Base-by-base conservation (phyloP, 164 flowering plant genomes). In the Vitis rupestris region DNA sequence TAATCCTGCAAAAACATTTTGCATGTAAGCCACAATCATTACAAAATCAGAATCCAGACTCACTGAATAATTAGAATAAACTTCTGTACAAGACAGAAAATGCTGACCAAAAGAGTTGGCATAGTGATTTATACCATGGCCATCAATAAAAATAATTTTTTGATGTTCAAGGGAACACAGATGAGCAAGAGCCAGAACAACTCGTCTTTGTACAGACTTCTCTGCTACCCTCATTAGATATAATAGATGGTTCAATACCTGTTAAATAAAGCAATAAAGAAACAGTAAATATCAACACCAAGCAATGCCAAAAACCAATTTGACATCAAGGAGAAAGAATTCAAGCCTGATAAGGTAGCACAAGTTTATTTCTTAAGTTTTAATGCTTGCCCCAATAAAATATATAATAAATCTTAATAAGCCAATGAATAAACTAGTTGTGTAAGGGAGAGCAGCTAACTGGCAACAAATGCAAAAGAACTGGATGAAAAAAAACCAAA, bases 121-220 rank as follows among this genome's bases (percentile, higher is more conserved):
- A 27, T 19, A 31, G 19, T 14, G 48, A 7, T 13, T n/a, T 31
- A 31, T 81, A 88, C 94, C 92, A 76, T 82, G 81, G 72, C 79
- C 82, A 65, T 85, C 90, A 70, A 90, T 75, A 23, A 72, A 90
- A 90, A 37, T 88, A 72, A 49, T 75, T 72, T 69, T 83, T 85
- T 48, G 27, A 37, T 76, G 86, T 65, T 90, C 87, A 68, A 23
- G 27, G 10, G 86, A 84, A 74, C 92, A 85, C 72, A 90, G 85
- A 80, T 90, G 92, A n/a, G 94, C 92, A 72, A 88, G 89, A 23
- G 27, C 27, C 73, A 88, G 70, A 52, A 89, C 88, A 69, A 86
- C 84, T 60, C 87, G 81, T 66, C 79, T 82, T 74, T 84, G 90
- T 54, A 81, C 74, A 73, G 57, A 56, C 72, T 81, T 82, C 47